A percentile compares a stretch with the other conserved stretches of the same genome.
These are phyloP conservation scores for Echites panduratus DNA, from an alignment of 257 asterid species.

Conservation along the genomic window DNA sequence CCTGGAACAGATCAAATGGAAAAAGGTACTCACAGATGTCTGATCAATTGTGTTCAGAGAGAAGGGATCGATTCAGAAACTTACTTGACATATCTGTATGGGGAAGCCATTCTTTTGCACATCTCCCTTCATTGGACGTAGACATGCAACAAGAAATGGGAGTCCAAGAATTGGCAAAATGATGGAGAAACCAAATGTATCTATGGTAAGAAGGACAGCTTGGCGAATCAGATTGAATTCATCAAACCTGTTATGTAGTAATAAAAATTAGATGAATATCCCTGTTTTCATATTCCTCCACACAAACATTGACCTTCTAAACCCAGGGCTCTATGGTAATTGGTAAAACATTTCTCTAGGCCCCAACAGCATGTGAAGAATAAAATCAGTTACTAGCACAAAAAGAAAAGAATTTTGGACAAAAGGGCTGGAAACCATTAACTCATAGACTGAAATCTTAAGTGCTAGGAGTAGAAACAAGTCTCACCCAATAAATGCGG, in stretches of 20 bases:
- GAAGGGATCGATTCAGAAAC: constrained; percentile 1
- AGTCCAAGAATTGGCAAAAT: constrained; percentile 81
- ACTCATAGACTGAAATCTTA: background rate
- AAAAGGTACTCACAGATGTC: background rate
- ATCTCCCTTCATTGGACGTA: constrained; percentile 21
- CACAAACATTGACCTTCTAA: background rate
- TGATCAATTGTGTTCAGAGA: background rate
- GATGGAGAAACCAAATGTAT: constrained; percentile 87
- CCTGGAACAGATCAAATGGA: constrained; percentile 38
- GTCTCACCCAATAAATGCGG: constrained; percentile 90
- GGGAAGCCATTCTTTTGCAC: constrained; percentile 33
- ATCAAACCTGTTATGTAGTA: constrained; percentile 51
- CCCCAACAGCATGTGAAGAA: background rate
- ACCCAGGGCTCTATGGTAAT: background rate
- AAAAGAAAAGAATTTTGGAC: background rate
- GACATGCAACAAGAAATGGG: constrained; percentile 57
- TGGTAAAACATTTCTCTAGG: background rate
- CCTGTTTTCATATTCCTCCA: background rate
- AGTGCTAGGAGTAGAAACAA: constrained; percentile 6
- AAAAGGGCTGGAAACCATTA: background rate
- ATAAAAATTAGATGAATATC: constrained; percentile 1
- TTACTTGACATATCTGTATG: constrained; percentile 58
- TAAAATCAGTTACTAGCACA: no score
- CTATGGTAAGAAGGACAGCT: constrained; percentile 75
- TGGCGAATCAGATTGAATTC: constrained; percentile 85